Conservation (phyloP, 148 eudicot genomes). For the Spergularia bocconei region DNA sequence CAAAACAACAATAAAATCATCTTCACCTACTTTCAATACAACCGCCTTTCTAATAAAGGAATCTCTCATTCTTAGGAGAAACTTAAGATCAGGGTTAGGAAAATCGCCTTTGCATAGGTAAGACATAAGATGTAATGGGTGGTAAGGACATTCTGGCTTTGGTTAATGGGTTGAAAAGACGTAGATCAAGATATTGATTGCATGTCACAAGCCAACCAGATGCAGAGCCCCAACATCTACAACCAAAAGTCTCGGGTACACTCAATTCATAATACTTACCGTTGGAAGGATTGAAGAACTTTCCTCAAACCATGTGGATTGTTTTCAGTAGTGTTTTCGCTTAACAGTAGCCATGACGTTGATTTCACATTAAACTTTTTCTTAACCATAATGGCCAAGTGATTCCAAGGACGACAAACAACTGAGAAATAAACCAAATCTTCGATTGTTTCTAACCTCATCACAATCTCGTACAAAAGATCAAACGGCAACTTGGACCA, state of each 20-base stretch:
- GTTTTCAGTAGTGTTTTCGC: not conserved
- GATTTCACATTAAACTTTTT: not conserved
- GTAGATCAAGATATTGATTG: too few relatives aligned
- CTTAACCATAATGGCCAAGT: not conserved
- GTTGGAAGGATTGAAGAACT: not conserved
- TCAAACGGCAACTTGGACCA: constrained; percentile 3
- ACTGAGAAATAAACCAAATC: constrained; percentile 4
- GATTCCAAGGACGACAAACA: constrained; percentile 13
- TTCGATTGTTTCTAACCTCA: not conserved
- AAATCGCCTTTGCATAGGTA: too few relatives aligned
- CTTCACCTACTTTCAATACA: too few relatives aligned
- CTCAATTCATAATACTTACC: not conserved
- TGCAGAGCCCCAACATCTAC: too few relatives aligned
- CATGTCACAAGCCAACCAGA: too few relatives aligned
- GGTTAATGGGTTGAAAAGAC: too few relatives aligned
- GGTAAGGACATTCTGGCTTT: too few relatives aligned
- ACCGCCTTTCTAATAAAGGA: too few relatives aligned
- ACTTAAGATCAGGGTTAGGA: too few relatives aligned
- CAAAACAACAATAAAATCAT: too few relatives aligned
- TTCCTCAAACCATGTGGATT: not conserved
- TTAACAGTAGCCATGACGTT: constrained; percentile 1
- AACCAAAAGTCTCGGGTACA: not conserved
- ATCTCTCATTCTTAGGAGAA: too few relatives aligned
- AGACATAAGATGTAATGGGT: too few relatives aligned
- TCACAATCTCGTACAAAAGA: not conserved